phyloP scores from a whole-genome alignment of 345 rosid genomes.

The Eucalyptus marginata region DNA sequence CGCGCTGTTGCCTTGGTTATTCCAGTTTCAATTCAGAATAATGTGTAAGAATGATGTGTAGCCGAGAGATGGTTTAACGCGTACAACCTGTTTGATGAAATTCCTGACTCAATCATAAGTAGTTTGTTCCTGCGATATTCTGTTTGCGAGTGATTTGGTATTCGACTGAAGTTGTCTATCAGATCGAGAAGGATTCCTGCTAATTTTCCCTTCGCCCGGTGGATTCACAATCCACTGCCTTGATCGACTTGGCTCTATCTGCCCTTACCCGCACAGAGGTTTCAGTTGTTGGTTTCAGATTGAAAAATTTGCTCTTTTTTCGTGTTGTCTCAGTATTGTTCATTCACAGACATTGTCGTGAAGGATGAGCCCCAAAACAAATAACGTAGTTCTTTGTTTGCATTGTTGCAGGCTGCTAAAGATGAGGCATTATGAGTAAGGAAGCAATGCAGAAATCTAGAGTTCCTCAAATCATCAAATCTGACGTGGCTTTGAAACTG shows the following conservation, averaged over 20 bases:
- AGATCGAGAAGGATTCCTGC: background rate
- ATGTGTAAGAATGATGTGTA: background rate
- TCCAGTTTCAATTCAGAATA: background rate
- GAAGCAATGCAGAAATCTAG: no score
- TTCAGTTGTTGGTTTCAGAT: no score
- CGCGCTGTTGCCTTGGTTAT: background rate
- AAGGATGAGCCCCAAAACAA: no score
- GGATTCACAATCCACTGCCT: background rate
- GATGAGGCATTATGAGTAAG: no score
- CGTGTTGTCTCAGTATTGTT: no score
- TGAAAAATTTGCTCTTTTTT: no score
- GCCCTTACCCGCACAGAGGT: background rate
- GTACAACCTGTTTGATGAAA: background rate
- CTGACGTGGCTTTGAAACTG: no score
- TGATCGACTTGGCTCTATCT: background rate
- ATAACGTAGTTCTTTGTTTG: no score
- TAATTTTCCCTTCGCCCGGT: background rate
- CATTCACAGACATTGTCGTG: no score
- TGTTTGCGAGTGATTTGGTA: accelerated
- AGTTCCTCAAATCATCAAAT: no score
- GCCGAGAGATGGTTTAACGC: background rate
- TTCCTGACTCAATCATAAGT: background rate
- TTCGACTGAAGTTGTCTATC: background rate
- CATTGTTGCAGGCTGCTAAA: no score
- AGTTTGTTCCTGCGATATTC: accelerated